A percentile compares a stretch with the other conserved stretches of the same genome.
phyloP scores from a whole-genome alignment of 192 early-diverging fungal genomes.

The Spinellus fusiger region DNA sequence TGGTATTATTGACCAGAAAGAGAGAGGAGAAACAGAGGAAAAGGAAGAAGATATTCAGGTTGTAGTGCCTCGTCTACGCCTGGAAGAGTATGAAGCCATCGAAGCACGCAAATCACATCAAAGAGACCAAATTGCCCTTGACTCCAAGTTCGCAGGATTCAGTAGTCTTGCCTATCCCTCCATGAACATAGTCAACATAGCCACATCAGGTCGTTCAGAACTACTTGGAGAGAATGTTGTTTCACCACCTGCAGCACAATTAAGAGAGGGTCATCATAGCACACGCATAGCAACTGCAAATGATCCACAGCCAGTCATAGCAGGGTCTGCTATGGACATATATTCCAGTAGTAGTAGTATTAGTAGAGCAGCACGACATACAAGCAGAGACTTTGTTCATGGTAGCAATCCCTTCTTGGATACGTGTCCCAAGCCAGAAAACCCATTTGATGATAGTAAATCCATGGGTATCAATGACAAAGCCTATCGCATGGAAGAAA shows the following conservation, averaged over 20 bases:
- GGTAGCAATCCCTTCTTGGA: too few relatives aligned
- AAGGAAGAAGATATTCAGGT: background rate
- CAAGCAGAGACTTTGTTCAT: too few relatives aligned
- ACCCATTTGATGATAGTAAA: constrained; percentile 29
- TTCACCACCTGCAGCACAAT: constrained; percentile 19
- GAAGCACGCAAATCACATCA: constrained; percentile 10
- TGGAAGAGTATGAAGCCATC: constrained; percentile 11
- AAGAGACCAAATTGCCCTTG: constrained; percentile 8
- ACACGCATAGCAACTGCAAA: constrained; percentile 4
- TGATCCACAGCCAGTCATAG: background rate
- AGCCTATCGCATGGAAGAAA: background rate
- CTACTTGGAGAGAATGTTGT: background rate
- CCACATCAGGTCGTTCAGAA: background rate
- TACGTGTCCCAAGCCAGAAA: too few relatives aligned
- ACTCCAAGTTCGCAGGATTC: constrained; percentile 18
- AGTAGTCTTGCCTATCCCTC: constrained; percentile 2
- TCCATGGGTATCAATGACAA: background rate
- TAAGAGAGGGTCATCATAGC: constrained; percentile 15
- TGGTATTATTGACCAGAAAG: constrained; percentile 19
- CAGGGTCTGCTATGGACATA: background rate
- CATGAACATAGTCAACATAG: background rate
- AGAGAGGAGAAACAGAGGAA: background rate
- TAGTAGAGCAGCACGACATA: background rate
- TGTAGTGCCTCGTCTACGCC: constrained; percentile 16
- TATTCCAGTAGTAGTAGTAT: background rate